Percentiles rank a stretch among this genome's conserved stretches.
Conservation (phyloP, 2,329 filamentous ascomycete species). For the Cordyceps tenuipes region DNA sequence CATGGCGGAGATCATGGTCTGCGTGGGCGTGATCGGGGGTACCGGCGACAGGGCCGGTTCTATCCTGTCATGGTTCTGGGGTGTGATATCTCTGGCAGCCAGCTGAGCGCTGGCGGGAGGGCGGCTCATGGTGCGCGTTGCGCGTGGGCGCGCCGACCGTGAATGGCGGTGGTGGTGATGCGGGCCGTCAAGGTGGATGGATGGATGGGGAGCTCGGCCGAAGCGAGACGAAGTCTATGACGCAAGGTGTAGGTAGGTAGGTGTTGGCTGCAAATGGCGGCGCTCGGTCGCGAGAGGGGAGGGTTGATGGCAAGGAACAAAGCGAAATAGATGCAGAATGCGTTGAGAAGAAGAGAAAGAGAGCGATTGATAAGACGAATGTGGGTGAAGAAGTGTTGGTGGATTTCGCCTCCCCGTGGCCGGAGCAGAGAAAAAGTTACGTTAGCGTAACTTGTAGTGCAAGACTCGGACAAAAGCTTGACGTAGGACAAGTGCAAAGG, state of each 20-base stretch:
- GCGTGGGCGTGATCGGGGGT: slow-evolving; percentile 66
- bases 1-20: slow-evolving; percentile 94
- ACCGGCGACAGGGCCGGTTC: slow-evolving; percentile 21
- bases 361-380: slow-evolving; percentile 6
- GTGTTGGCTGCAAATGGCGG: neutral
- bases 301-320: neutral
- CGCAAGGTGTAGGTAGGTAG: neutral
- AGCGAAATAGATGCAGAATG: neutral
- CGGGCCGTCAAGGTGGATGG: slow-evolving; percentile 5
- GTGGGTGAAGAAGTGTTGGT: slow-evolving; percentile 2
- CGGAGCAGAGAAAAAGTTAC: slow-evolving; percentile 10
- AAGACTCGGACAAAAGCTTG: neutral
- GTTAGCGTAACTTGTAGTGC: neutral
- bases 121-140: slow-evolving; percentile 4
- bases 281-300: neutral
- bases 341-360: neutral
- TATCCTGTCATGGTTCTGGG: slow-evolving; percentile 23
- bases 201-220: slow-evolving; percentile 6
- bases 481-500: neutral
- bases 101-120: neutral
- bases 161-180: neutral
- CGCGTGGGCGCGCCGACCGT: slow-evolving; percentile 5
- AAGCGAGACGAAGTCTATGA: slow-evolving; percentile 4
- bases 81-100: slow-evolving; percentile 10
- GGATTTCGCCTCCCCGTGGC: slow-evolving; percentile 11